Conservation (phyloP, 768 basidiomycete genomes). For the Inosperma sp. region DNA sequence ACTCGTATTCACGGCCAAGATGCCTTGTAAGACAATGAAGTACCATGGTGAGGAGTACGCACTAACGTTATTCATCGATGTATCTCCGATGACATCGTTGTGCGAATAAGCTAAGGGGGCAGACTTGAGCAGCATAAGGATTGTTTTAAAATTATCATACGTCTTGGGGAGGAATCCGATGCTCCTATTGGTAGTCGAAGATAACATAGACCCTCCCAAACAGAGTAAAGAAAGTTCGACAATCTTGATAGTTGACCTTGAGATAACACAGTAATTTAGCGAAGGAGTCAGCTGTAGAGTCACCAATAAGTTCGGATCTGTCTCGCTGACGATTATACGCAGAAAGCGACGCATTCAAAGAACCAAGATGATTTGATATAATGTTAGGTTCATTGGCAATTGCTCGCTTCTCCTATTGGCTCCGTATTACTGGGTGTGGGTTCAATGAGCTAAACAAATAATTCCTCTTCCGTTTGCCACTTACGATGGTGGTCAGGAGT, state of each 20-base stretch:
- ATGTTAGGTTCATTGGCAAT: constrained; percentile 44
- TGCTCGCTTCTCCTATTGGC: constrained; percentile 49
- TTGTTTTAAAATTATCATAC: constrained; percentile 29
- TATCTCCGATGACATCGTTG: constrained; percentile 55
- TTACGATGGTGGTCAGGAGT: constrained; percentile 16
- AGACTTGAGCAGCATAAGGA: neutral
- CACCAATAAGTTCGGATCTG: neutral
- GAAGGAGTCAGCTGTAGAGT: constrained; percentile 57
- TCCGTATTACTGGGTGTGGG: constrained; percentile 40
- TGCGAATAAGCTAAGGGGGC: constrained; percentile 55
- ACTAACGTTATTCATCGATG: constrained; percentile 49
- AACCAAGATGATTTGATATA: constrained; percentile 54
- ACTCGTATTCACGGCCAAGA: constrained; percentile 49
- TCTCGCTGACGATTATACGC: too few relatives aligned
- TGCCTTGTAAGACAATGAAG: constrained; percentile 57
- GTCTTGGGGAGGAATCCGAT: constrained; percentile 57
- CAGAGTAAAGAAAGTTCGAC: constrained; percentile 55
- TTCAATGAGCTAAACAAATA: constrained; percentile 45
- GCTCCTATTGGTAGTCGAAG: constrained; percentile 65
- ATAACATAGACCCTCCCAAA: constrained; percentile 57
- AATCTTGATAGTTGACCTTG: constrained; percentile 60
- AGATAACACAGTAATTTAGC: constrained; percentile 52
- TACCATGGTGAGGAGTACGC: constrained; percentile 53
- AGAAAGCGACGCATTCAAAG: constrained; percentile 45
- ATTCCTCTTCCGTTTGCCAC: constrained; percentile 54